Conservation (phyloP, 2,329 filamentous ascomycete species). For the Endocalyx cinctus region DNA sequence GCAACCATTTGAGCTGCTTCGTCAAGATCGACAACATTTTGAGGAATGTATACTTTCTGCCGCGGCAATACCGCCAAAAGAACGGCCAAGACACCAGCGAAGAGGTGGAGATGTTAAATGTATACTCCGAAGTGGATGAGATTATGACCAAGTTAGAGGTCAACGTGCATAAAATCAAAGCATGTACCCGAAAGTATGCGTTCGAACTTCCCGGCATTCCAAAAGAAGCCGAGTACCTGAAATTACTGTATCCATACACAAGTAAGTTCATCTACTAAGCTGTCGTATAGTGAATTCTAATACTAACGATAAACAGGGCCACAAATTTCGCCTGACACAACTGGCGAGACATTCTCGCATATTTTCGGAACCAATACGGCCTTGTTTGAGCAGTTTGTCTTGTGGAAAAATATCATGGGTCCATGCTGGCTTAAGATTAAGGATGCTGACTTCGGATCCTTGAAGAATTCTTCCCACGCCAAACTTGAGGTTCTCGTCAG, state of each 20-base stretch:
- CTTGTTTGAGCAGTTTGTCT: constrained; percentile 94
- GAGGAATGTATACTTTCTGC: constrained; percentile 88
- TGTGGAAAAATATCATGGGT: constrained; percentile 99
- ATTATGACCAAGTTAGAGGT: constrained; percentile 87
- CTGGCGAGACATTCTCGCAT: constrained; percentile 86
- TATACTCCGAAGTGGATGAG: constrained; percentile 82
- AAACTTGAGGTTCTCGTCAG: constrained; percentile 84
- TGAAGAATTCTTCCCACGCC: constrained; percentile 95
- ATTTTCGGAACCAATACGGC: constrained; percentile 92
- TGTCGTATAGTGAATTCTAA: constrained; percentile 12
- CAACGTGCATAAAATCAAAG: constrained; percentile 88
- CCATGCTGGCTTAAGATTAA: constrained; percentile 95
- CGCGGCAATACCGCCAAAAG: constrained; percentile 57
- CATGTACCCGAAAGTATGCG: constrained; percentile 84
- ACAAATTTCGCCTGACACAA: constrained; percentile 62
- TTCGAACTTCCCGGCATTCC: constrained; percentile 88
- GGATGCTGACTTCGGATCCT: constrained; percentile 72
- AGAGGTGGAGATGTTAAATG: constrained; percentile 79
- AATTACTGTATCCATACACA: constrained; percentile 92
- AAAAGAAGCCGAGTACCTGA: constrained; percentile 85
- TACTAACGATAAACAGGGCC: constrained; percentile 48
- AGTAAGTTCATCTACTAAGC: constrained; percentile 42
- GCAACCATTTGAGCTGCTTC: constrained; percentile 82
- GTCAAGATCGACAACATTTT: constrained; percentile 93
- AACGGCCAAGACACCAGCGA: constrained; percentile 67